Percentiles rank a stretch among this genome's conserved stretches.
Conservation (phyloP, 352 stramenopile species). For the Globisporangium nodosum region DNA sequence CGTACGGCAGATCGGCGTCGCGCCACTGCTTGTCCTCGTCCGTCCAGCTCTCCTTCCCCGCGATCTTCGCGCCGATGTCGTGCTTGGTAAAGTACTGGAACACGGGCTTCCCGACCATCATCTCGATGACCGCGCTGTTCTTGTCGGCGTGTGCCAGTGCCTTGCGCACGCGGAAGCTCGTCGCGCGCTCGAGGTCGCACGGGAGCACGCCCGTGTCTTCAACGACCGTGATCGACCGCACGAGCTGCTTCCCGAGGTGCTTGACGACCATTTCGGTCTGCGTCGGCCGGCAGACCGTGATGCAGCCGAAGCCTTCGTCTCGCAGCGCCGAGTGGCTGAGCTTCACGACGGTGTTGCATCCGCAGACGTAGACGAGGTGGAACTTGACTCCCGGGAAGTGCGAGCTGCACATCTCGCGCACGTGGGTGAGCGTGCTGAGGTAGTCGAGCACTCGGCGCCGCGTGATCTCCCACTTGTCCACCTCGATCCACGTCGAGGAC, state of each 20-base stretch:
- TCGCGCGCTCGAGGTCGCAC: conserved; percentile 59
- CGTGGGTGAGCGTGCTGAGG: conserved; percentile 64
- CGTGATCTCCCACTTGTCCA: conserved; percentile 85
- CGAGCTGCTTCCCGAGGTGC: conserved; percentile 56
- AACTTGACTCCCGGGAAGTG: conserved; percentile 62
- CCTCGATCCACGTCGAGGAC: conserved; percentile 73
- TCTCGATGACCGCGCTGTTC: conserved; percentile 38
- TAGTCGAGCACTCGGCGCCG: conserved; percentile 67
- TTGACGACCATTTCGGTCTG: conserved; percentile 69
- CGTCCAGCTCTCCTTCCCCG: conserved; percentile 46
- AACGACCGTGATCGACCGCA: conserved; percentile 57
- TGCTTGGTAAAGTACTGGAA: conserved; percentile 60
- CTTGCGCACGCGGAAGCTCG: conserved; percentile 58
- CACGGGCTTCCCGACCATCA: conserved; percentile 68
- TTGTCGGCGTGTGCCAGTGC: conserved; percentile 24
- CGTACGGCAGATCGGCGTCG: conserved; percentile 53
- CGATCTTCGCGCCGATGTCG: conserved; percentile 50
- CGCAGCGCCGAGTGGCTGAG: conserved; percentile 60
- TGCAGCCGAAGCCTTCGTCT: conserved; percentile 65
- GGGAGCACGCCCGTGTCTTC: conserved; percentile 67
- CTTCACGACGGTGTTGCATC: conserved; percentile 76
- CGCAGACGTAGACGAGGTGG: conserved; percentile 72
- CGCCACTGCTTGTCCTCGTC: conserved; percentile 67
- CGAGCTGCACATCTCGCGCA: conserved; percentile 67
- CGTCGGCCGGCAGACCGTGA: conserved; percentile 57